Evolutionary conservation across 208 protist species (phyloP), one percentile per base, ranked within the genome.

Genomic region (Herpetomonas samuelpessoai): DNA sequence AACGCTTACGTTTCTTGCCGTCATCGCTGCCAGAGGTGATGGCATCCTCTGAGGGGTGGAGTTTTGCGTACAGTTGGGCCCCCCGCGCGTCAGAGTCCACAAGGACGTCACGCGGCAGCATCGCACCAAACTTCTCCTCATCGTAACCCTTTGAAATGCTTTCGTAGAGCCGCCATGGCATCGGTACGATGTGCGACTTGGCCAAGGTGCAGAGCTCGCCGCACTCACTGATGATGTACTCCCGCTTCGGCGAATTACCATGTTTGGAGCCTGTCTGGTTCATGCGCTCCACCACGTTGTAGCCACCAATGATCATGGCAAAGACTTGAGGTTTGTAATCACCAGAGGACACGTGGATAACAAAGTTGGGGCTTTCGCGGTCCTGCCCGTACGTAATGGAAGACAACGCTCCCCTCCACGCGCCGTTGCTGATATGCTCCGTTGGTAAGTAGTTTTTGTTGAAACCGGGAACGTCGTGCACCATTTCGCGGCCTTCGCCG

Each of bases 201-300:
- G 85, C 88, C 46, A 95, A 57, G 10, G 88, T 95, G 73, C 88
- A 95, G 51, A 95, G 64, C 65, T 95, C 85, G 27, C 88, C 88
- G 65, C 88, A 95, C 30, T 83, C 81, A 27, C 78, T 63, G 41
- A 95, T 81, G 35, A 86, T 65, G 55, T 79, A 95, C 12, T 79
- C 65, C 57, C 73, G 67, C 65, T 92, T 92, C n/a, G 88, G 83
- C 31, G 76, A 55, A 55, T 91, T 92, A 39, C 88, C 88, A 65
- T 95, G 84, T 51, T 83, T 87, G 52, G 76, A 86, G 44, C 88
- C 88, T 19, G 70, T 76, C 22, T 81, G 65, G 68, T 89, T 89
- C 9, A 95, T 92, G 67, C 88, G 75, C 68, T 95, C 88, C 62
- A 95, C 78, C 24, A 91, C 84, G 67, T 92, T 83, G 76, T 91